Conservation (phyloP, 2,329 filamentous ascomycete genomes). For the Penicillium carneum region DNA sequence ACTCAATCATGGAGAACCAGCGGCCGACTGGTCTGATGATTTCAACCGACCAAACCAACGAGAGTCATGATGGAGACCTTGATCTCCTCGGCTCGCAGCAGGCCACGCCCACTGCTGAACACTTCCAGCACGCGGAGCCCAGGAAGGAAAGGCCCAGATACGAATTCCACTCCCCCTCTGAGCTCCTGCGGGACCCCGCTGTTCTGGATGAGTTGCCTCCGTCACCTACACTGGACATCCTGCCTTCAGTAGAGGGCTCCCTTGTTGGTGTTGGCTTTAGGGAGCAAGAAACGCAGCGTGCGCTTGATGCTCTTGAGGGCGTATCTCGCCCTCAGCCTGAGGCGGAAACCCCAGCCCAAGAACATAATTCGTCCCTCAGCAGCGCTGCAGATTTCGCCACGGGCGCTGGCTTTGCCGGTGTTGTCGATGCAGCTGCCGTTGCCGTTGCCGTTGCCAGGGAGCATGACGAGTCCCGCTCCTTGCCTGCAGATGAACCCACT, state of each 20-base stretch:
- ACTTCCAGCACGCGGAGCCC: slow-evolving; percentile 48
- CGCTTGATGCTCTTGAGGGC: slow-evolving; percentile 29
- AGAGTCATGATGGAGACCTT: slow-evolving; percentile 41
- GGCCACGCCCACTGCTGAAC: slow-evolving; percentile 71
- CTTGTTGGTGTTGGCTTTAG: slow-evolving; percentile 35
- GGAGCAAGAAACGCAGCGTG: slow-evolving; percentile 24
- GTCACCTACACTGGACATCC: slow-evolving; percentile 32
- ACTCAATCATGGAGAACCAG: slow-evolving; percentile 35
- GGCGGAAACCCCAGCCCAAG: slow-evolving; percentile 22
- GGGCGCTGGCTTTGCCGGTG: slow-evolving; percentile 29
- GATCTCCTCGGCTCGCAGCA: slow-evolving; percentile 69
- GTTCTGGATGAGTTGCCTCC: slow-evolving; percentile 35
- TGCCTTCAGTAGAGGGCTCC: slow-evolving; percentile 46
- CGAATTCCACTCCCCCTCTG: slow-evolving; percentile 57
- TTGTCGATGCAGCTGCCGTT: slow-evolving; percentile 38
- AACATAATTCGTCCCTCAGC: slow-evolving; percentile 11
- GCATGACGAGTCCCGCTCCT: slow-evolving; percentile 8
- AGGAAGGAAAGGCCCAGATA: slow-evolving; percentile 54
- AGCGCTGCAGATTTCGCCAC: slow-evolving; percentile 8
- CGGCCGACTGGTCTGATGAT: slow-evolving; percentile 39
- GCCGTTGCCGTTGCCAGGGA: slow-evolving; percentile 29
- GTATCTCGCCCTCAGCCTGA: slow-evolving; percentile 25
- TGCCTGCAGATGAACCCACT: slow-evolving; percentile 5
- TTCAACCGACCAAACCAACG: slow-evolving; percentile 45
- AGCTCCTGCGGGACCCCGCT: slow-evolving; percentile 52